Percentiles rank a stretch among this genome's conserved stretches.
These are phyloP conservation scores for Solanum arcanum DNA, from an alignment of 257 asterid genomes.

Conservation along the genomic window DNA sequence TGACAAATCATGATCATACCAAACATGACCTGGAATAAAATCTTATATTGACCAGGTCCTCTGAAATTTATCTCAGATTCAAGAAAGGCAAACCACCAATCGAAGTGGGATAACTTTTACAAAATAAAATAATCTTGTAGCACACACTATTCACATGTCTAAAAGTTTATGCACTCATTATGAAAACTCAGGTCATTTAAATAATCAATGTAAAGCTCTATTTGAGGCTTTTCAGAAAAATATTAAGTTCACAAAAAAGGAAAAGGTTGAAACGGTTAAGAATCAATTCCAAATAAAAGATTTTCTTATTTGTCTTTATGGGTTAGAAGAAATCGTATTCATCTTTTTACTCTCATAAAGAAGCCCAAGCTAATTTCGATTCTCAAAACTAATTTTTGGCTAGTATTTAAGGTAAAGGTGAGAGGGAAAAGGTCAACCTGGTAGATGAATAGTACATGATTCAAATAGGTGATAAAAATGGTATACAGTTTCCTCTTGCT, in stretches of 20 bases:
- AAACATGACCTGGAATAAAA: neutral
- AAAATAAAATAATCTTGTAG: no score
- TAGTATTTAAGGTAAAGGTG: neutral
- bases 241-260: neutral
- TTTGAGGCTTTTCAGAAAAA: neutral
- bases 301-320: no score
- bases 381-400: neutral
- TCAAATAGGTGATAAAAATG: no score
- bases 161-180: neutral
- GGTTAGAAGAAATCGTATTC: neutral
- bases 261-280: neutral
- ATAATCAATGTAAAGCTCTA: neutral
- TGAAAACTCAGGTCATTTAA: neutral
- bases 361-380: neutral
- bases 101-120: neutral
- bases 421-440: neutral
- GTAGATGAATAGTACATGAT: no score
- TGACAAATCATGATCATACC: no score
- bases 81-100: neutral
- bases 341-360: neutral
- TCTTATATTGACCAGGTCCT: neutral
- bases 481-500: neutral
- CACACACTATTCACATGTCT: neutral
- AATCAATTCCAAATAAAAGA: no score
- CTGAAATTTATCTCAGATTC: no score